Evolutionary conservation across 75 land plant genomes (phyloP), one percentile per base, ranked within the genome.

Genomic region (Pinus taeda): DNA sequence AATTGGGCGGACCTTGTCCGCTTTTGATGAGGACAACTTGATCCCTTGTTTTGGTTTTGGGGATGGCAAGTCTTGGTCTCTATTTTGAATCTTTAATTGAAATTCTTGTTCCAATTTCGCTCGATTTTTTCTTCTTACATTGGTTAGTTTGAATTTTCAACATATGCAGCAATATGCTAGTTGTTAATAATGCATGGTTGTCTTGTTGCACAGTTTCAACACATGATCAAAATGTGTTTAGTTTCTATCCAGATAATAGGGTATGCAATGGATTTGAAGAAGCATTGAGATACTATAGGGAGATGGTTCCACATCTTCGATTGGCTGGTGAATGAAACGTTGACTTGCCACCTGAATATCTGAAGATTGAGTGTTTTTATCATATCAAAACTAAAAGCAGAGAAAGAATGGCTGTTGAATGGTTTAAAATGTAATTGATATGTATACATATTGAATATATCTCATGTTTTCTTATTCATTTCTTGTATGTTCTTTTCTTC

Each of bases 11-110:
- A 94, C 97, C 56, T 78, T 94, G 17, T 83, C 95, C 21, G 69
- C 74, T 15, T 94, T 94, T 83, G 96, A 93, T 76, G 96, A 93
- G 55, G 96, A 93, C 77, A 93, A 93, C 65, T 73, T 93, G 39
- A 94, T n/a, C n/a, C n/a, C n/a, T n/a, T n/a, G n/a, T n/a, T n/a
- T n/a, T n/a, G n/a, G n/a, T n/a, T n/a, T n/a, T n/a, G n/a, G n/a
- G n/a, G n/a, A n/a, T n/a, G n/a, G n/a, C n/a, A n/a, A n/a, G n/a
- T n/a, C n/a, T n/a, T 94, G 37, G 3, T 66, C 97, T 92, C 3
- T 92, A 92, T 45, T 92, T 90, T 67, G 97, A 95, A n/a, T n/a
- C n/a, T n/a, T n/a, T n/a, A n/a, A n/a, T 42, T 94, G 88, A 17
- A 42, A 57, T 78, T 56, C 29, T 57, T 37, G 15, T 53, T 75